Conservation (phyloP, 176 grass and related monocot species). For the Themeda triandra region DNA sequence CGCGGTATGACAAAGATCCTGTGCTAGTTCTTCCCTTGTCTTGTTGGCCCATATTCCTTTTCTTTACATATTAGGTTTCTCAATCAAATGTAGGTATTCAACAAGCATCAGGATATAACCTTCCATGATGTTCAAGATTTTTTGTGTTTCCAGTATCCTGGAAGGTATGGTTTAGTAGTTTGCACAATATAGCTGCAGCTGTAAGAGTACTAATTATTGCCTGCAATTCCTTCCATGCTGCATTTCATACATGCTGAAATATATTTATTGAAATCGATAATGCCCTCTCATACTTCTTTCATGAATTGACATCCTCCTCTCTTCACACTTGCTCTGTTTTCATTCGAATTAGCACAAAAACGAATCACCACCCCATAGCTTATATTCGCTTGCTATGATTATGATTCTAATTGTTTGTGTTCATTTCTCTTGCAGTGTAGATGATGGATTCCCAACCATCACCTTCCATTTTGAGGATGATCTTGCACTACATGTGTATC, state of each 20-base stretch:
- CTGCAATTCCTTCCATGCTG: background rate
- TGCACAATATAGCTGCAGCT: conserved; percentile 15
- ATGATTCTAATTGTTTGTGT: conserved; percentile 31
- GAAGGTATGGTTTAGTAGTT: conserved; percentile 64
- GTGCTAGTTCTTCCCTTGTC: conserved; percentile 8
- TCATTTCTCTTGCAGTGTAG: conserved; percentile 63
- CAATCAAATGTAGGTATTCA: conserved; percentile 60
- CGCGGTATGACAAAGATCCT: conserved; percentile 46
- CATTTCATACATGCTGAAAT: background rate
- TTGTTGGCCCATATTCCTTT: conserved; percentile 7
- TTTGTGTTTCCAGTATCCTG: conserved; percentile 68
- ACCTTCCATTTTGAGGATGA: conserved; percentile 84
- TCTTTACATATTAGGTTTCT: conserved; percentile 25
- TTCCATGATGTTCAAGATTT: conserved; percentile 81
- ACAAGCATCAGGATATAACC: conserved; percentile 65
- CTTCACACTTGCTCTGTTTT: conserved; percentile 13
- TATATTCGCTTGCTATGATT: conserved; percentile 2
- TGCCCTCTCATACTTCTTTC: background rate
- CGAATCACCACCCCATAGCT: background rate
- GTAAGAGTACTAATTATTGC: background rate
- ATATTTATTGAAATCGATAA: background rate
- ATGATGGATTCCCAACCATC: conserved; percentile 81
- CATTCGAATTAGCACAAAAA: conserved; percentile 9
- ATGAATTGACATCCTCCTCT: background rate
- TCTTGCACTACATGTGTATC: conserved; percentile 77